Evolutionary conservation across 441 rosid genomes (phyloP), one percentile per base, ranked within the genome.

Genomic region (Erysimum pusillum): DNA sequence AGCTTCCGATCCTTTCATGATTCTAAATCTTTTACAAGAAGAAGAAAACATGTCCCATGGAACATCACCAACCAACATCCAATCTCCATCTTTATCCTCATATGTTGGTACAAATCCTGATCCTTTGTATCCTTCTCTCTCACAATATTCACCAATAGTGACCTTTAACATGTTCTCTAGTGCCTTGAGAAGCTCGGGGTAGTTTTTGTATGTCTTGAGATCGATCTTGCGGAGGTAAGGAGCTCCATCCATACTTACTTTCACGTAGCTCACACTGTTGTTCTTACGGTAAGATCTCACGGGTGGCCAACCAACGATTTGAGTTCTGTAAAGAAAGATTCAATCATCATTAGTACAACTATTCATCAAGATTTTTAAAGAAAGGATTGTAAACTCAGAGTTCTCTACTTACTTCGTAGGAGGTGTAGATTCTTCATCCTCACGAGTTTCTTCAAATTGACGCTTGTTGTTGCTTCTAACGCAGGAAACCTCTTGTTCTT

Each of bases 201-300:
- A 90, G 74, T 86, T 79, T 57, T 83, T 73, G 79, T 85, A 87
- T 17, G 84, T 76, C 72, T 83, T 85, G 42, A 87, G 81, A 80
- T 88, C 92, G 14, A 88, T 85, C 79, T 90, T 90, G 39, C 92
- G 85, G 0, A 90, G 85, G 79, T 88, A 88, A 10, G 94, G 91
- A 78, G 92, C 94, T 67, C 94, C 94, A 25, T 90, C 94, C 76
- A 88, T 53, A 78, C 92, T 84, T 51, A 90, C 94, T 80, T 90
- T 90, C 56, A 88, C 86, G 28, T 69, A 87, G 59, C 39, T 84
- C 76, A 42, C 56, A 44, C 71, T 68, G 31, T 63, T 74, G 79
- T 61, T 88, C 74, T 80, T 90, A 78, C 87, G 65, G 83, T 81
- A 65, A 34, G 94, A 87, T 75, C 87, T 76, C 67, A 90, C 79